Conservation (phyloP, 306 rosid genomes). For the Echinosophora koreensis region DNA sequence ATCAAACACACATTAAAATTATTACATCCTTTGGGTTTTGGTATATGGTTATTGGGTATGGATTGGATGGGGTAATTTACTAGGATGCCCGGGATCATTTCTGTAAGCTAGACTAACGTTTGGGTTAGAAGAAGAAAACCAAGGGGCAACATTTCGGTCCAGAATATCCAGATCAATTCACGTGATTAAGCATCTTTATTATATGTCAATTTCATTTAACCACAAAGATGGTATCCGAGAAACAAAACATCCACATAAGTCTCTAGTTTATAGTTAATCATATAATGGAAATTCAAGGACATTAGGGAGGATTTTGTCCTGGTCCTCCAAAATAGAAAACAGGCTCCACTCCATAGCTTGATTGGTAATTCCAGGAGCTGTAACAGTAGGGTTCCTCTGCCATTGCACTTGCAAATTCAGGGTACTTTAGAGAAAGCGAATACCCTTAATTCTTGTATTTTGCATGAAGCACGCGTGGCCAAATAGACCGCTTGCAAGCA, state of each 20-base stretch:
- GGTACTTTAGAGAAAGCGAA: conserved; percentile 59
- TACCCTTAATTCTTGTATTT: conserved; percentile 54
- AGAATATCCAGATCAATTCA: not conserved
- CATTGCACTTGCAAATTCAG: conserved; percentile 28
- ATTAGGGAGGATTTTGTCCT: conserved; percentile 48
- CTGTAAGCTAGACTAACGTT: not conserved
- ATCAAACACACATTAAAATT: too few species aligned
- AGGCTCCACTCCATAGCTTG: conserved; percentile 47
- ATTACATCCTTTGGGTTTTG: too few species aligned
- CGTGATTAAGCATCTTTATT: not conserved
- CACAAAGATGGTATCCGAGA: not conserved
- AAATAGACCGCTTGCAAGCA: conserved; percentile 8
- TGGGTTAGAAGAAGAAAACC: not conserved
- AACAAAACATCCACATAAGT: not conserved
- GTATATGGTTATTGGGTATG: too few species aligned
- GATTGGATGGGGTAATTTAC: too few species aligned
- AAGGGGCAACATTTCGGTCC: not conserved
- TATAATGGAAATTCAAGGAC: conserved; percentile 50
- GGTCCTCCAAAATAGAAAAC: conserved; percentile 68
- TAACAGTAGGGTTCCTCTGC: conserved; percentile 59
- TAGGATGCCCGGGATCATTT: not conserved
- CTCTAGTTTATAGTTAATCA: not conserved
- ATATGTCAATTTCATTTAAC: too few species aligned
- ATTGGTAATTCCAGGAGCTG: conserved; percentile 35
- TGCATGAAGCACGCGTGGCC: conserved; percentile 52